phyloP scores from a whole-genome alignment of 805 yeast species.

The Cyberlindnera mycetangii region DNA sequence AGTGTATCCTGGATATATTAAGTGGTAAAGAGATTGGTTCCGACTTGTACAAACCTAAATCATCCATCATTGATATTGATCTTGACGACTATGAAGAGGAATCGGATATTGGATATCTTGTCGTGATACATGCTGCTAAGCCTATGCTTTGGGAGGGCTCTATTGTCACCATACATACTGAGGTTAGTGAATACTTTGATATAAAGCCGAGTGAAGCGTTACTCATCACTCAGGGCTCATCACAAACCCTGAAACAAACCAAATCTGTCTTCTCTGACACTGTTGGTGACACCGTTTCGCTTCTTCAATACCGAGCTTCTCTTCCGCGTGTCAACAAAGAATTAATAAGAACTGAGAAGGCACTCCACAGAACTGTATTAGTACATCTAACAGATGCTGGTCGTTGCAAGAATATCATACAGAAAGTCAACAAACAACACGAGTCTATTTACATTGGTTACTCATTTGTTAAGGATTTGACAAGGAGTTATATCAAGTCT shows the following conservation, averaged over 20 bases:
- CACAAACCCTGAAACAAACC: constrained; percentile 50
- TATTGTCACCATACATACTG: constrained; percentile 49
- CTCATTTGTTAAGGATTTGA: constrained; percentile 77
- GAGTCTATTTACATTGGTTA: constrained; percentile 74
- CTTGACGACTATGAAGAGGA: constrained; percentile 29
- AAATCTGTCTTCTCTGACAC: constrained; percentile 54
- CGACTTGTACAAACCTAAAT: constrained; percentile 35
- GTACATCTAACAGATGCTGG: constrained; percentile 59
- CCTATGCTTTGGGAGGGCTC: constrained; percentile 92
- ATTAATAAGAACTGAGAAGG: constrained; percentile 59
- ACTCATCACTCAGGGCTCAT: constrained; percentile 69
- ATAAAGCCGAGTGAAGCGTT: constrained; percentile 67
- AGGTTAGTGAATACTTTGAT: constrained; percentile 41
- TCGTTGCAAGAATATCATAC: constrained; percentile 48
- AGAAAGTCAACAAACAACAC: constrained; percentile 61
- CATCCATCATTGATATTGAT: constrained; percentile 19
- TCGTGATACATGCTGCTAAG: constrained; percentile 74
- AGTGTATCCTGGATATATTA: constrained; percentile 42
- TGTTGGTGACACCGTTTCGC: constrained; percentile 52
- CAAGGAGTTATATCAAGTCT: constrained; percentile 63
- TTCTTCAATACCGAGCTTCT: constrained; percentile 67
- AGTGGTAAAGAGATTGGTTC: constrained; percentile 51
- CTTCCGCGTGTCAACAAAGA: constrained; percentile 71
- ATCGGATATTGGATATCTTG: constrained; percentile 51
- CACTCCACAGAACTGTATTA: constrained; percentile 65